Conservation (phyloP, 495 filamentous ascomycete genomes). For the Xylaria cubensis region DNA sequence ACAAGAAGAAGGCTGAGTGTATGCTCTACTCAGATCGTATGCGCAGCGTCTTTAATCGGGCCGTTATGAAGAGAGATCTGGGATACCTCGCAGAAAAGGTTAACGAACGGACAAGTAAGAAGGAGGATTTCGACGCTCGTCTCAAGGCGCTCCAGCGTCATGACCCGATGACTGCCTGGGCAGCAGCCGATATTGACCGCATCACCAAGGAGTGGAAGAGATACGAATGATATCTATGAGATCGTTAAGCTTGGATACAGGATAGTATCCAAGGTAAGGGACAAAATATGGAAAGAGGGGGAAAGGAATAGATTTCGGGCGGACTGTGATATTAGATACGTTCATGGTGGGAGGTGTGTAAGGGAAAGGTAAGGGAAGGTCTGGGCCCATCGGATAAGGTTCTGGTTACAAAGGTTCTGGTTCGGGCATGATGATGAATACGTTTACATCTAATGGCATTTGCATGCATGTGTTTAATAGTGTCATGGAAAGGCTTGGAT, state of each 20-base stretch:
- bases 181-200: constrained; percentile 55
- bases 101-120: constrained; percentile 49
- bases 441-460: constrained; percentile 11
- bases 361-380: not conserved
- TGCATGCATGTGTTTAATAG: not conserved
- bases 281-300: not conserved
- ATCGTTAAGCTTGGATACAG: not conserved
- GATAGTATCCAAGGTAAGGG: not conserved
- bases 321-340: not conserved
- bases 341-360: not conserved
- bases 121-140: constrained; percentile 41
- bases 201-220: constrained; percentile 61
- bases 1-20: constrained; percentile 62
- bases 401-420: constrained; percentile 5
- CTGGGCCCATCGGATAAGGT: constrained; percentile 4
- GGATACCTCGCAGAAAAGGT: constrained; percentile 58
- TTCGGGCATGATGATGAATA: not conserved
- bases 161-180: constrained; percentile 52
- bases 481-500: not conserved
- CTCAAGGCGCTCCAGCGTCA: constrained; percentile 46
- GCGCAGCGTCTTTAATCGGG: constrained; percentile 67
- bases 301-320: not conserved
- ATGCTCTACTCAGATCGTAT: constrained; percentile 80
- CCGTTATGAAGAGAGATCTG: constrained; percentile 65
- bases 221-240: constrained; percentile 53